A percentile compares a stretch with the other conserved stretches of the same genome.
Conservation (phyloP, 495 filamentous ascomycete species). For the Tuber aestivum region DNA sequence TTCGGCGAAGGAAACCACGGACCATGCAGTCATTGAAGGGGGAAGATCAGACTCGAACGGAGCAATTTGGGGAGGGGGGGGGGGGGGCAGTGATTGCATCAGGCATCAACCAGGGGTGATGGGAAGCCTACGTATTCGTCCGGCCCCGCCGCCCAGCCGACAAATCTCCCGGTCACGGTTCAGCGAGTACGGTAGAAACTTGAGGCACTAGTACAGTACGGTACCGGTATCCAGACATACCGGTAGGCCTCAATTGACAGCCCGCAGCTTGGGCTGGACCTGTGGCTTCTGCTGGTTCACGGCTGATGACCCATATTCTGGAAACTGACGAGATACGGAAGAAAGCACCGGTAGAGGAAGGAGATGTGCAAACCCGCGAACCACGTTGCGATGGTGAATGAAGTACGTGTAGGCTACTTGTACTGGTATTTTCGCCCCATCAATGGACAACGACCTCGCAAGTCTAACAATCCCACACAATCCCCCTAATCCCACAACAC, state of each 20-base stretch:
- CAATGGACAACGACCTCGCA: neutral
- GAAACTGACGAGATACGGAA: neutral
- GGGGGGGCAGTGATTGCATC: neutral
- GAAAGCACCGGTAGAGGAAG: slow-evolving; percentile 7
- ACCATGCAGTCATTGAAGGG: neutral
- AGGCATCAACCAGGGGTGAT: neutral
- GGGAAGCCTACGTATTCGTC: too few species aligned
- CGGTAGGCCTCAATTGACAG: neutral
- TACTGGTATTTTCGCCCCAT: too few species aligned
- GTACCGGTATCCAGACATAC: too few species aligned
- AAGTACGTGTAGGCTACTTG: too few species aligned
- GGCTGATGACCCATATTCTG: neutral
- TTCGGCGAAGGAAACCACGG: neutral
- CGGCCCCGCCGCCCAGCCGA: too few species aligned
- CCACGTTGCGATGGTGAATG: neutral
- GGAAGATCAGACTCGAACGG: neutral
- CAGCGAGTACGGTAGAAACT: too few species aligned
- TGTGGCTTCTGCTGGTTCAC: neutral
- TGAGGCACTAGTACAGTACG: too few species aligned
- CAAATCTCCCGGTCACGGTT: too few species aligned
- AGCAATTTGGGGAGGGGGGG: too few species aligned
- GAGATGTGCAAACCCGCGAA: neutral
- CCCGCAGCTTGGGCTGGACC: neutral
- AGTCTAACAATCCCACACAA: neutral
- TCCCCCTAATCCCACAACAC: neutral